phyloP scores from a whole-genome alignment of 768 basidiomycete species.

The Kondoa malvinella region DNA sequence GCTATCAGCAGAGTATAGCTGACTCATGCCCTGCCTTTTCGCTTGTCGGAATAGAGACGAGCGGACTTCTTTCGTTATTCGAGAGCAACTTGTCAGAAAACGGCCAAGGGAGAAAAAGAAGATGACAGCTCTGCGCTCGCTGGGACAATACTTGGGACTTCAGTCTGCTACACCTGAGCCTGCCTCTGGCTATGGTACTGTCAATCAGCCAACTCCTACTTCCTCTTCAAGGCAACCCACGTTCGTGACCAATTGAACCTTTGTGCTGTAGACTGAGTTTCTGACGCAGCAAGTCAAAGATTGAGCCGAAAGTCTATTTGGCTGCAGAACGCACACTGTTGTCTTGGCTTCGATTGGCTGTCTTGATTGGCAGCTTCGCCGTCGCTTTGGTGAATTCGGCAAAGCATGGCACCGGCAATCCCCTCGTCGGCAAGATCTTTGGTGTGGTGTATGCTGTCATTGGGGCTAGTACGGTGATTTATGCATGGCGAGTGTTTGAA shows the following conservation, averaged over 20 bases:
- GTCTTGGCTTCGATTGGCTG: constrained; percentile 69
- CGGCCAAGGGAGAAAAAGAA: too few species aligned
- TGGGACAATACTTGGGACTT: too few species aligned
- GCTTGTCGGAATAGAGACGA: too few species aligned
- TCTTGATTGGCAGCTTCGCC: constrained; percentile 68
- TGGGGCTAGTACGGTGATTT: constrained; percentile 50
- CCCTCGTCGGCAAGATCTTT: constrained; percentile 41
- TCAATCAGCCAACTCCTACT: not conserved
- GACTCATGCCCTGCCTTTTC: not conserved
- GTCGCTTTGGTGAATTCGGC: constrained; percentile 71
- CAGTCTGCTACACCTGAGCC: not conserved
- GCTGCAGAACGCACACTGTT: constrained; percentile 48
- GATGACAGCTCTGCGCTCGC: too few species aligned
- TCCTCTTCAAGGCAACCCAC: not conserved
- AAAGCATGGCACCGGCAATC: constrained; percentile 46
- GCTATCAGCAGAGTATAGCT: not conserved
- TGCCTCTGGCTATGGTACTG: not conserved
- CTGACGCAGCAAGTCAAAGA: not conserved
- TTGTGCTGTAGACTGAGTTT: not conserved
- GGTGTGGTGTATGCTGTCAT: constrained; percentile 68
- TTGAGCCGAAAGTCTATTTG: constrained; percentile 22
- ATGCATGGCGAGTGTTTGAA: constrained; percentile 74
- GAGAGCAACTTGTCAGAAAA: not conserved
- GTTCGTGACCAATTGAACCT: not conserved
- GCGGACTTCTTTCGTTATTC: not conserved